These are phyloP conservation scores for Dryadomyces sulphureus DNA, from an alignment of 2,329 filamentous ascomycete genomes.

Conservation along the genomic window DNA sequence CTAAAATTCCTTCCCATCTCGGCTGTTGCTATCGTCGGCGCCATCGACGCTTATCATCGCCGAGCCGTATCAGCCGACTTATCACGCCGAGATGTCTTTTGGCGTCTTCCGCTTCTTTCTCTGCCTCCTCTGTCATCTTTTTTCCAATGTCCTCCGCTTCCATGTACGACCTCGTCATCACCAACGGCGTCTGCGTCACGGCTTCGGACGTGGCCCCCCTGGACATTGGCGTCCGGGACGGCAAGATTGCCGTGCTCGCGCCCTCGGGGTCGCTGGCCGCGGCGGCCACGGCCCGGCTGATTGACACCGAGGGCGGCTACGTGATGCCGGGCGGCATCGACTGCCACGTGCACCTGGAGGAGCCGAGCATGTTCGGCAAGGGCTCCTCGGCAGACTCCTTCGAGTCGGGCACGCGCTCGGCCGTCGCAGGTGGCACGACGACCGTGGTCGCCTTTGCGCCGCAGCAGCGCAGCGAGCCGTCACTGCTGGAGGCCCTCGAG, in stretches of 20 bases:
- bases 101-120: background rate
- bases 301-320: constrained; percentile 27
- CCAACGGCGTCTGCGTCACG: constrained; percentile 28
- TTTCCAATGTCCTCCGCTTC: background rate
- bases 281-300: constrained; percentile 17
- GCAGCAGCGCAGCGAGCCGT: constrained; percentile 30
- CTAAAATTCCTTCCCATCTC: too few relatives aligned
- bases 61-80: too few relatives aligned
- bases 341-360: constrained; percentile 24
- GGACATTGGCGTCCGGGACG: constrained; percentile 26
- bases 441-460: constrained; percentile 43
- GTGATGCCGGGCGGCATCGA: constrained; percentile 27
- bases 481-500: constrained; percentile 28
- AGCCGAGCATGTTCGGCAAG: constrained; percentile 21
- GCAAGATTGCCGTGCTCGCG: constrained; percentile 25
- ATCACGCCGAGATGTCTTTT: too few relatives aligned
- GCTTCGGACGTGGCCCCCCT: constrained; percentile 24
- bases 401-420: constrained; percentile 31
- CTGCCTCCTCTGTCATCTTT: background rate
- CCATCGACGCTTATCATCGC: too few relatives aligned
- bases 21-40: too few relatives aligned
- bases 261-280: constrained; percentile 20
- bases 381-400: constrained; percentile 19
- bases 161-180: constrained; percentile 23
- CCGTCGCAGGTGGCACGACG: constrained; percentile 43